These are phyloP conservation scores for Lumnitzera littorea DNA, from an alignment of 345 rosid species.

Conservation along the genomic window DNA sequence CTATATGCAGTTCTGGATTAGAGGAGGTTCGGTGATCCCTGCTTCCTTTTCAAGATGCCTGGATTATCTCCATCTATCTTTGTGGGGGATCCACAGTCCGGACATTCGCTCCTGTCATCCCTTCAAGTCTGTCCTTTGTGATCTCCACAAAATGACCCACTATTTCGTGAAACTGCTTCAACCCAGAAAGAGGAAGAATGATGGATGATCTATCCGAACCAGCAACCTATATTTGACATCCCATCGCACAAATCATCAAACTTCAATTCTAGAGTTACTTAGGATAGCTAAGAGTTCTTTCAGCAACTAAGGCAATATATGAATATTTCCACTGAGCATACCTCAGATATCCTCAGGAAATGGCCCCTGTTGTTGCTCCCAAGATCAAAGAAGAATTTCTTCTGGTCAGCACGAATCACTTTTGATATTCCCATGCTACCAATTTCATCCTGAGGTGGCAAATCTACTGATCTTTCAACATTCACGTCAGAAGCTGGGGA, in stretches of 20 bases:
- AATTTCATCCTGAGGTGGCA: constrained; percentile 65
- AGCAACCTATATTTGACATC: constrained; percentile 57
- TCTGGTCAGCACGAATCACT: constrained; percentile 88
- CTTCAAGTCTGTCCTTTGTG: constrained; percentile 85
- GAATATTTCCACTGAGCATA: constrained; percentile 11
- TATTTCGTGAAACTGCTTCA: constrained; percentile 88
- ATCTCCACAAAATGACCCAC: constrained; percentile 95
- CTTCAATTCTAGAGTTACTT: constrained; percentile 1
- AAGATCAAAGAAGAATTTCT: constrained; percentile 91
- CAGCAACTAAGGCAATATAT: not conserved
- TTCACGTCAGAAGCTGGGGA: constrained; percentile 57
- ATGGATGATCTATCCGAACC: constrained; percentile 93
- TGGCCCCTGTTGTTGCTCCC: constrained; percentile 95
- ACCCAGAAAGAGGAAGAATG: constrained; percentile 88
- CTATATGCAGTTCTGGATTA: not conserved
- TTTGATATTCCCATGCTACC: constrained; percentile 58
- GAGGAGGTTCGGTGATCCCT: too few relatives aligned
- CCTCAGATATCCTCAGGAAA: constrained; percentile 97
- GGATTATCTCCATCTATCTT: constrained; percentile 38
- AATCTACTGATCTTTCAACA: constrained; percentile 63
- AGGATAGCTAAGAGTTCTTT: not conserved
- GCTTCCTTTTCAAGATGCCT: too few relatives aligned
- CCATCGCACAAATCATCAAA: not conserved
- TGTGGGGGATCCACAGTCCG: constrained; percentile 90
- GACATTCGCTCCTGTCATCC: constrained; percentile 77